Evolutionary conservation across 768 basidiomycete species (phyloP), one percentile per base, ranked within the genome.

Genomic region (Agaricus sinodeliciosus): DNA sequence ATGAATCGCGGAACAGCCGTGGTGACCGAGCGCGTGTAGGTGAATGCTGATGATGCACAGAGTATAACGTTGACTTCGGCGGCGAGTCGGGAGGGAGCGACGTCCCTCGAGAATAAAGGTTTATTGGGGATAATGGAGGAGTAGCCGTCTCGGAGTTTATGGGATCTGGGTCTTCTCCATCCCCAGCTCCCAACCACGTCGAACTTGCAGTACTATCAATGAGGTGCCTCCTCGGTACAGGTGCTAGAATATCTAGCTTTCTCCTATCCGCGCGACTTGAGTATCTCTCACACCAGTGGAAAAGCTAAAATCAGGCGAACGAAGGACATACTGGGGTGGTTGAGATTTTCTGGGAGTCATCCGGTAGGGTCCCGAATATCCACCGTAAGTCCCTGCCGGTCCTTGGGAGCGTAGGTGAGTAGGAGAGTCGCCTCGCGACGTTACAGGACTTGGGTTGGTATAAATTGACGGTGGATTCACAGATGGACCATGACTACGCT

Each of bases 221-320:
- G 50, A 82, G 71, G 60, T 86, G 82, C 51, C 82, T 72, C 9
- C 78, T 80, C n/a, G 85, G 85, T 22, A 80, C 74, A 1, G 85
- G 84, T 0, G 87, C 75, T 41, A 82, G 66, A 35, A 86, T 85
- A 57, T 66, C 55, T 19, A 46, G 27, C 26, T 59, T 55, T 26
- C 36, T 49, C 27, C 56, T 58, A 45, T 54, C 15, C 42, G 35
- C 19, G 9, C 16, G 7, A 19, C 25, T 18, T 35, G 8, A 26
- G 39, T 37, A 34, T 42, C 52, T 35, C 18, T 16, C 35, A 43
- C 27, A 18, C 31, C 26, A 19, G 19, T 25, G 9, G 22, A 5
- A 18, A 46, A 39, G 16, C 16, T 26, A 40, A 40, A 40, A 4
- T 42, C n/a, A 19, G 41, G 8, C 19, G 26, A 9, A 48, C 16